Conservation (phyloP, 768 basidiomycete species). For the Pleurotus salmoneostramineus region DNA sequence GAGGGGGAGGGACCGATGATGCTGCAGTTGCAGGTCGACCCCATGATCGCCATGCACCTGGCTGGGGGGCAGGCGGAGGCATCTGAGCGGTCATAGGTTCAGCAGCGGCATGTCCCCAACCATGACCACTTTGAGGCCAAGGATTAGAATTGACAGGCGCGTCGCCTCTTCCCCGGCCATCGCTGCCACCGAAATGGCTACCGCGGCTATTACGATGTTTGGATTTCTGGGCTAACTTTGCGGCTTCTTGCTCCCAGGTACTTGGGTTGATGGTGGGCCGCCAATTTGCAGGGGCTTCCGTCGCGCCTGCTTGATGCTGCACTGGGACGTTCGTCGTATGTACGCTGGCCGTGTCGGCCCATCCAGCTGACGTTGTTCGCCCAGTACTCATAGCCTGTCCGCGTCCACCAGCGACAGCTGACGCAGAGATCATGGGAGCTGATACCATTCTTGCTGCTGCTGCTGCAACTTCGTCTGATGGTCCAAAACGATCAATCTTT, state of each 20-base stretch:
- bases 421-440: background rate
- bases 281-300: background rate
- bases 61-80: background rate
- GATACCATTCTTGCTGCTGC: background rate
- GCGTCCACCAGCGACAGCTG: background rate
- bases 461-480: constrained; percentile 4
- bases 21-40: background rate
- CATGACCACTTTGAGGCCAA: background rate
- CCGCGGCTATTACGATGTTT: background rate
- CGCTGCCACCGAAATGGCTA: too few species aligned
- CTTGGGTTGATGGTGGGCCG: background rate
- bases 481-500: constrained; percentile 1
- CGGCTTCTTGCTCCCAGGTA: constrained; percentile 1
- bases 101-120: background rate
- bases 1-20: background rate
- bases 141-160: background rate
- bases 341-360: background rate
- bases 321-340: background rate
- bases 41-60: constrained; percentile 4
- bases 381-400: background rate
- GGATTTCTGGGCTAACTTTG: background rate
- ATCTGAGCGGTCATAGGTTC: background rate
- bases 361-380: background rate
- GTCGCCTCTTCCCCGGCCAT: background rate
- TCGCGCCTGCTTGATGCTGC: background rate